Conservation (phyloP, 2,329 filamentous ascomycete genomes). For the Tympanopsis confertula region DNA sequence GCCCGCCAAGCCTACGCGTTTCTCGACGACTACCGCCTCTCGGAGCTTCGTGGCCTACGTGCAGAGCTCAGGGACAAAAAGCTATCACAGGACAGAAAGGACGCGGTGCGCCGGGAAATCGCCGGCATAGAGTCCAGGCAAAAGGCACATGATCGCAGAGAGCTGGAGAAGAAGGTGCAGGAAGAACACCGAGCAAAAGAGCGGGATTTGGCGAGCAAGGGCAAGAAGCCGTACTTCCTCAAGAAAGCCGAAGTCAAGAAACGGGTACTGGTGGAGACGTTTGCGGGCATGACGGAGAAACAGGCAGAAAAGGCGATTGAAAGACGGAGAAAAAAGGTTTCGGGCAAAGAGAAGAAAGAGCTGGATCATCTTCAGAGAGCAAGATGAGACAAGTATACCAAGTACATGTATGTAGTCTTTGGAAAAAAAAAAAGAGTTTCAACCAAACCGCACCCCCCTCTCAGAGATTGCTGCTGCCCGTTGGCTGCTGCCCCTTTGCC, state of each 20-base stretch:
- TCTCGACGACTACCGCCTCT: conserved; percentile 71
- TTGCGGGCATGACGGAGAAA: conserved; percentile 71
- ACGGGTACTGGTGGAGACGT: conserved; percentile 66
- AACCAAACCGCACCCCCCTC: not conserved
- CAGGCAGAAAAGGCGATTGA: conserved; percentile 78
- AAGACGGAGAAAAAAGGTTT: conserved; percentile 78
- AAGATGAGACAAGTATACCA: conserved; percentile 11
- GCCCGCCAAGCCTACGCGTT: conserved; percentile 72
- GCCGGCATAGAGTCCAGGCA: conserved; percentile 68
- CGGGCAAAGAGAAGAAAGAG: conserved; percentile 72
- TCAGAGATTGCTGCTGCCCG: not conserved
- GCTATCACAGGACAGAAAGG: conserved; percentile 30
- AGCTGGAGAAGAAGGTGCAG: conserved; percentile 58
- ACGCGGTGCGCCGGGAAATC: conserved; percentile 60
- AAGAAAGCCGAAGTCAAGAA: conserved; percentile 91
- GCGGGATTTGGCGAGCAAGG: conserved; percentile 73
- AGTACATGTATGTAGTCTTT: conserved; percentile 4
- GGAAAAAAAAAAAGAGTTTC: conserved; percentile 1
- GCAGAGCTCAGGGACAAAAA: conserved; percentile 48
- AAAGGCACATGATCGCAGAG: conserved; percentile 59
- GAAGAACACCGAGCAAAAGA: conserved; percentile 70
- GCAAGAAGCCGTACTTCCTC: conserved; percentile 85
- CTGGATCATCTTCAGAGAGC: conserved; percentile 45
- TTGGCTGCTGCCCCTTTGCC: conserved; percentile 17
- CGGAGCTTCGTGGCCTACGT: conserved; percentile 70